Percentiles rank a stretch among this genome's conserved stretches.
Conservation (phyloP, 108 stramenopile species). For the Halocafeteria seosinensis region DNA sequence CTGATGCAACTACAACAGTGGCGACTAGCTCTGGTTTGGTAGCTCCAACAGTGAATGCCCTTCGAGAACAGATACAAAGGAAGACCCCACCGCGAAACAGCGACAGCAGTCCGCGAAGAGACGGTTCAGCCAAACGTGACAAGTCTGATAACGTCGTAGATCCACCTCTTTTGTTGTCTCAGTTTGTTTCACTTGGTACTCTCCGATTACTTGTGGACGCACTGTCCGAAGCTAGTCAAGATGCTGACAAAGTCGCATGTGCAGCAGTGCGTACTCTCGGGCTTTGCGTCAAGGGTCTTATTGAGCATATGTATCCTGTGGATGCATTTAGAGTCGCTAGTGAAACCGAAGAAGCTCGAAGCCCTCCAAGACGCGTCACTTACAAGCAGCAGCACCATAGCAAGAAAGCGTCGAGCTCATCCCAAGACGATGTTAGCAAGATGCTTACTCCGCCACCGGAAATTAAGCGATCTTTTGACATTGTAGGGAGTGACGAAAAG, state of each 20-base stretch:
- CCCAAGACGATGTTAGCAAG: not conserved
- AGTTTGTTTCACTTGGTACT: not conserved
- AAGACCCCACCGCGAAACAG: too few species aligned
- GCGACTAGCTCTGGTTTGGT: not conserved
- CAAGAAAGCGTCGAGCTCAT: not conserved
- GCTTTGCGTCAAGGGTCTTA: not conserved
- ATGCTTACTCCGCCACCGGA: too few species aligned
- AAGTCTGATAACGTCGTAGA: not conserved
- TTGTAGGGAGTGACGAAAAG: not conserved
- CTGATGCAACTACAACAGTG: not conserved
- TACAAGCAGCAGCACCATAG: not conserved
- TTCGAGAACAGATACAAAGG: too few species aligned
- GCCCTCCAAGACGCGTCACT: not conserved
- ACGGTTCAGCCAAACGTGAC: too few species aligned
- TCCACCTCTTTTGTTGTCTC: not conserved
- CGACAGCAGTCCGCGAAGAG: too few species aligned
- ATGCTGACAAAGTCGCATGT: not conserved
- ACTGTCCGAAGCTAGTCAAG: not conserved
- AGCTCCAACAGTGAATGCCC: not conserved
- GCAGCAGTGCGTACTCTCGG: not conserved
- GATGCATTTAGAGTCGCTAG: not conserved
- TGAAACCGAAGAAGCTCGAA: not conserved
- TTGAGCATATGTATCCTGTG: not conserved
- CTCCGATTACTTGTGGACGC: not conserved
- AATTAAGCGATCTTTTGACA: too few species aligned